Conservation (phyloP, 495 filamentous ascomycete genomes). For the Aspergillus coremiiformis region DNA sequence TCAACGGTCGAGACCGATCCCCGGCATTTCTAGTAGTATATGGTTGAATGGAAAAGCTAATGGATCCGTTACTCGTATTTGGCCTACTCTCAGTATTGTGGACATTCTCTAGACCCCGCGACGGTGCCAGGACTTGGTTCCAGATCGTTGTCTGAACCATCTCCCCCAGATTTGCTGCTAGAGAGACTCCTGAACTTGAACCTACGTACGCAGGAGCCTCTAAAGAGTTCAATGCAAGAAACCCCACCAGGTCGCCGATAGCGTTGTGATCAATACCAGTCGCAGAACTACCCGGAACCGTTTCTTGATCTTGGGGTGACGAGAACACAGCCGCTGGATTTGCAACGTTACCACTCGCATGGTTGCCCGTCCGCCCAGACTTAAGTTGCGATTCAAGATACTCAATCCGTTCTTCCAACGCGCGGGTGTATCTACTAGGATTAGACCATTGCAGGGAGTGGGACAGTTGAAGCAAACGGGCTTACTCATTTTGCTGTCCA, state of each 20-base stretch:
- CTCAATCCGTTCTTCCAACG: slow-evolving; percentile 41
- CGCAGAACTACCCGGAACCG: slow-evolving; percentile 14
- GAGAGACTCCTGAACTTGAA: slow-evolving; percentile 43
- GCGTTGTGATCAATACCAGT: slow-evolving; percentile 33
- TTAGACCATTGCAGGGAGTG: background rate
- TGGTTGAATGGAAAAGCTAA: slow-evolving; percentile 8
- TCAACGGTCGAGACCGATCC: slow-evolving; percentile 20
- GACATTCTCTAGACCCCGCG: slow-evolving; percentile 25
- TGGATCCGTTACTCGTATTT: background rate
- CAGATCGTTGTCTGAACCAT: slow-evolving; percentile 49
- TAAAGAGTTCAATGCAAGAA: slow-evolving; percentile 41
- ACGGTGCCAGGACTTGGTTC: slow-evolving; percentile 40
- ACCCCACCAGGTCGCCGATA: slow-evolving; percentile 45
- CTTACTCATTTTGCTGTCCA: slow-evolving; percentile 38
- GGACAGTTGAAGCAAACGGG: background rate
- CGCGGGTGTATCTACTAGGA: slow-evolving; percentile 15
- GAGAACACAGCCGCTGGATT: slow-evolving; percentile 17
- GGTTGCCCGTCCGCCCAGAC: slow-evolving; percentile 18
- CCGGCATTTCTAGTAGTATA: slow-evolving; percentile 5
- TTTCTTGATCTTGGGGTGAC: slow-evolving; percentile 23
- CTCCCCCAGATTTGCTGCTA: slow-evolving; percentile 44
- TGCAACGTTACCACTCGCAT: slow-evolving; percentile 10
- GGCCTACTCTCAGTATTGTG: background rate
- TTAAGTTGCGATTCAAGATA: slow-evolving; percentile 36
- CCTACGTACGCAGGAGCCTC: slow-evolving; percentile 48